Evolutionary conservation across 2,329 filamentous ascomycete genomes (phyloP).

Genomic region (Neurospora sp.): DNA sequence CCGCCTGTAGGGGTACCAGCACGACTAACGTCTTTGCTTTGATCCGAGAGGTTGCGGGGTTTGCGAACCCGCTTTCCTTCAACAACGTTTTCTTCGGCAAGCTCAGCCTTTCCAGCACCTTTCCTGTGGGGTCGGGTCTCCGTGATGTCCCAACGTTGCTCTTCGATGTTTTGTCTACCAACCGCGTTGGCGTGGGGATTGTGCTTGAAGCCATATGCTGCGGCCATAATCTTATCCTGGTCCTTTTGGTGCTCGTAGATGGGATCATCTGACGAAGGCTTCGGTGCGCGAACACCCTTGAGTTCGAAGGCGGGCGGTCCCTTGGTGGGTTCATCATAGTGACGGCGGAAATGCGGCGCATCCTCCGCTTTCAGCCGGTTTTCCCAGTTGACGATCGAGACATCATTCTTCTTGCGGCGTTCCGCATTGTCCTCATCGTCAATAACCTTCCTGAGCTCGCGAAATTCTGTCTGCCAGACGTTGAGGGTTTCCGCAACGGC

Average conservation of each 20-base stretch:
- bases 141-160: constrained; percentile 44
- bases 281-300: constrained; percentile 41
- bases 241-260: constrained; percentile 34
- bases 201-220: constrained; percentile 52
- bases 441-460: constrained; percentile 37
- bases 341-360: constrained; percentile 13
- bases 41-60: constrained; percentile 42
- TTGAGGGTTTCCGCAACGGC: constrained; percentile 35
- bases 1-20: constrained; percentile 37
- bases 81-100: constrained; percentile 32
- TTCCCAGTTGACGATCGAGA: constrained; percentile 25
- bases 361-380: constrained; percentile 22
- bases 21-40: constrained; percentile 40
- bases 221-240: constrained; percentile 50
- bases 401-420: constrained; percentile 39
- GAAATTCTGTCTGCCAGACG: constrained; percentile 47
- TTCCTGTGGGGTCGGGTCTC: constrained; percentile 48
- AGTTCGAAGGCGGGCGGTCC: constrained; percentile 36
- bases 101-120: constrained; percentile 49
- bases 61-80: constrained; percentile 46
- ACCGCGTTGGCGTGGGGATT: constrained; percentile 48
- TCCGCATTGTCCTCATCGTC: constrained; percentile 50
- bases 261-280: constrained; percentile 31
- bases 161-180: constrained; percentile 48
- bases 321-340: constrained; percentile 32